Percentiles rank a stretch among this genome's conserved stretches.
Evolutionary conservation across 2,329 filamentous ascomycete genomes (phyloP).

Genomic region (Cordyceps cicadae): DNA sequence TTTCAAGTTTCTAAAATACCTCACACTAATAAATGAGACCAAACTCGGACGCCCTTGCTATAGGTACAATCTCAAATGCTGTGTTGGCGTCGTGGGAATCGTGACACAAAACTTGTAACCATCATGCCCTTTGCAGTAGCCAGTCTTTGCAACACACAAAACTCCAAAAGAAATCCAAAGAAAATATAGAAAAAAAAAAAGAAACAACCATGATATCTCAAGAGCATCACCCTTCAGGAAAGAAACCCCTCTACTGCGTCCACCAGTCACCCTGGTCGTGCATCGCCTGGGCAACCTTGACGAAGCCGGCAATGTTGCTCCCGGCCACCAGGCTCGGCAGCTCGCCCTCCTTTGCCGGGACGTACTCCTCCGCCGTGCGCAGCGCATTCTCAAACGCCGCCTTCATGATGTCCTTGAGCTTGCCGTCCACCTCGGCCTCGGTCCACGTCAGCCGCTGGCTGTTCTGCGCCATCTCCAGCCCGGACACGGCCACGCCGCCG

Average conservation of each 20-base stretch:
- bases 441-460: conserved; percentile 80
- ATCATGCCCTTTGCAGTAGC: conserved; percentile 7
- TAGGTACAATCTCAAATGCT: conserved; percentile 7
- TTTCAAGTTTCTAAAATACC: background rate
- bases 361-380: conserved; percentile 82
- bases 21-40: background rate
- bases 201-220: background rate
- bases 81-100: conserved; percentile 12
- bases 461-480: conserved; percentile 99
- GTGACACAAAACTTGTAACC: background rate
- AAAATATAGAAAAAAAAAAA: background rate
- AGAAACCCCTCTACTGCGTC: conserved; percentile 18
- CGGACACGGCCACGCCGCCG: conserved; percentile 93
- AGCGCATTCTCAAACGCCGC: conserved; percentile 84
- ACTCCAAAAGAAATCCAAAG: conserved; percentile 4
- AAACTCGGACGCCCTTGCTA: background rate
- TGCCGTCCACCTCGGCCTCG: conserved; percentile 78
- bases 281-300: conserved; percentile 94
- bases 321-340: conserved; percentile 86
- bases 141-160: background rate
- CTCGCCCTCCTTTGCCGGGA: conserved; percentile 68
- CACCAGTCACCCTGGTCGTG: conserved; percentile 96
- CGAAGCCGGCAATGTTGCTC: conserved; percentile 95
- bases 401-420: conserved; percentile 93
- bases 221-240: background rate